Evolutionary conservation across 75 land plant species (phyloP), one percentile per base, ranked within the genome.

Genomic region (Chamaecyparis obtusa): DNA sequence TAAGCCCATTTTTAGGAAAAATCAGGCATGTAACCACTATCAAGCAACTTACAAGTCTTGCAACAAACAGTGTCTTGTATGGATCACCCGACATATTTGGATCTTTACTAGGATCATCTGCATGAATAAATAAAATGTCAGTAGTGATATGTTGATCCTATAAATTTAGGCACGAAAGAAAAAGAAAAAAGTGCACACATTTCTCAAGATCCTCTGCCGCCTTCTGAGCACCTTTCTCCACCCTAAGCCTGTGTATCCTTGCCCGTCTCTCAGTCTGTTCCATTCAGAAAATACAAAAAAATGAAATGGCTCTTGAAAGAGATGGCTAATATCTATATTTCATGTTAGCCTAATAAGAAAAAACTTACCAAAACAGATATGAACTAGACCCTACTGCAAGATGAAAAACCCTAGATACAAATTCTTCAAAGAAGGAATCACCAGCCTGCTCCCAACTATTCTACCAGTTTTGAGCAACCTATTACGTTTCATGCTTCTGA

Each of bases 1-100:
- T 6, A 37, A 17, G 6, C 17, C 21, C 9, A 36, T 36, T 21
- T 77, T 6, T 36, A 3, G 17, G 2, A 37, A 60, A 60, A 77
- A 77, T 7, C 17, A 2, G 36, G 80, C 43, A 77, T 37, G 41
- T 41, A 77, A 77, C 43, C 21, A 19, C 33, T 30, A 83, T 30
- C 30, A 27, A 30, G 35, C 16, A 15, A 46, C 44, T 83, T 83
- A 83, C 84, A 24, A 96, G 90, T 83, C 97, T 94, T 46, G 99
- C 99, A 33, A 96, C 99, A 92, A 98, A 96, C 72, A 98, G 51
- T 33, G 99, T 98, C 90, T 98, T 98, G 91, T 95, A 98, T 37
- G 99, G 99, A 90, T 98, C 99, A 64, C 99, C 99, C 60, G 95
- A 92, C n/a, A 94, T 69, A 89, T 95, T 91, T 60, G 97, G 96